Evolutionary conservation across 306 rosid species (phyloP).

Genomic region (Canavalia ensiformis): DNA sequence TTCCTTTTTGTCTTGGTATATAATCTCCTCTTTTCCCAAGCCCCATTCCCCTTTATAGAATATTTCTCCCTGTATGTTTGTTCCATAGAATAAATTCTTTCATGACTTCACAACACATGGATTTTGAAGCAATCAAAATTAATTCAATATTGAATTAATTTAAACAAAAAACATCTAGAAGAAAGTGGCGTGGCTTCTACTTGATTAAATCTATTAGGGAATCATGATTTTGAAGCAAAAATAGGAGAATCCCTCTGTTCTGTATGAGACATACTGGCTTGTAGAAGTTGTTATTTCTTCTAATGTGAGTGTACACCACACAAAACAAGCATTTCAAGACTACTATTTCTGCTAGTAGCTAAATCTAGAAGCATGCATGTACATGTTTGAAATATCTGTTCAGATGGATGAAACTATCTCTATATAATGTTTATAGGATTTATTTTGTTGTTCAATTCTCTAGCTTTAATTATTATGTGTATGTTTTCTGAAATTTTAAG

Average conservation of each 20-base stretch:
- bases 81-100: not conserved
- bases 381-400: constrained; percentile 3
- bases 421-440: not conserved
- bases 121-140: not conserved
- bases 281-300: not conserved
- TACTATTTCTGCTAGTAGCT: not conserved
- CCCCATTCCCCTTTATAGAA: no score
- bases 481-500: constrained; percentile 39
- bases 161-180: not conserved
- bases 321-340: not conserved
- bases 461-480: not conserved
- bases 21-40: no score
- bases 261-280: not conserved
- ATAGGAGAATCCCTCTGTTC: not conserved
- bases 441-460: constrained; percentile 22
- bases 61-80: no score
- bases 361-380: not conserved
- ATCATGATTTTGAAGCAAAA: constrained; percentile 3
- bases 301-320: not conserved
- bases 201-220: not conserved
- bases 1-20: no score
- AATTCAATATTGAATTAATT: not conserved
- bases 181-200: not conserved
- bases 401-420: constrained; percentile 24
- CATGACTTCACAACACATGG: not conserved